phyloP scores from a whole-genome alignment of 2,329 filamentous ascomycete genomes.

The Rhinocladiella mackenziei region DNA sequence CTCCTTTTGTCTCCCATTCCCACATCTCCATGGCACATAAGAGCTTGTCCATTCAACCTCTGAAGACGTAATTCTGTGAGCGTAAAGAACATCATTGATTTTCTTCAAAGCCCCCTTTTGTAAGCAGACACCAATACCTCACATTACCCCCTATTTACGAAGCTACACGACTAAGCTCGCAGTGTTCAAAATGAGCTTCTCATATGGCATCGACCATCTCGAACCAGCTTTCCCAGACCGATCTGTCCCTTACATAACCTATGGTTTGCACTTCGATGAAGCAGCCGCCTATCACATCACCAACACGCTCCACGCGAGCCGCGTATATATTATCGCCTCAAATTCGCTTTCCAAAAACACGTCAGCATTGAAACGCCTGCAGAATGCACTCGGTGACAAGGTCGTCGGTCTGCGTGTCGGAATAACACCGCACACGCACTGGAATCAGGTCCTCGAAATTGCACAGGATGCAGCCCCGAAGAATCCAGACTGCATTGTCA shows the following conservation, averaged over 20 bases:
- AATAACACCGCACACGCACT: conserved; percentile 53
- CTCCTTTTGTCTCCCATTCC: too few species aligned
- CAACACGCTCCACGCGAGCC: conserved; percentile 43
- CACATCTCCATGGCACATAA: too few species aligned
- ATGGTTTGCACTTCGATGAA: conserved; percentile 46
- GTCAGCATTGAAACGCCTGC: conserved; percentile 42
- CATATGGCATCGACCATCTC: conserved; percentile 32
- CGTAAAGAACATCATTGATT: too few species aligned
- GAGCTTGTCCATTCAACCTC: too few species aligned
- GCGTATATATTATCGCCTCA: conserved; percentile 52
- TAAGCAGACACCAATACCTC: too few species aligned
- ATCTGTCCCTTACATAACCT: conserved; percentile 43
- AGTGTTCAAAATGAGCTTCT: conserved; percentile 14
- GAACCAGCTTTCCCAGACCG: conserved; percentile 38
- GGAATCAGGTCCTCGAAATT: conserved; percentile 51
- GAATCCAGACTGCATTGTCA: conserved; percentile 48
- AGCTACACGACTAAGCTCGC: too few species aligned
- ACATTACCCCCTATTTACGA: too few species aligned
- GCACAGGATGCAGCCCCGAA: conserved; percentile 28
- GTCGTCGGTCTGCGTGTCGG: conserved; percentile 48
- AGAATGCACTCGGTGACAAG: conserved; percentile 39
- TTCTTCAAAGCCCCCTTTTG: too few species aligned
- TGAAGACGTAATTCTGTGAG: too few species aligned
- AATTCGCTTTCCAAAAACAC: conserved; percentile 48
- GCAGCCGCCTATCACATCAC: conserved; percentile 45